Evolutionary conservation across 352 stramenopile species (phyloP).

Genomic region (Globisporangium okanoganense): DNA sequence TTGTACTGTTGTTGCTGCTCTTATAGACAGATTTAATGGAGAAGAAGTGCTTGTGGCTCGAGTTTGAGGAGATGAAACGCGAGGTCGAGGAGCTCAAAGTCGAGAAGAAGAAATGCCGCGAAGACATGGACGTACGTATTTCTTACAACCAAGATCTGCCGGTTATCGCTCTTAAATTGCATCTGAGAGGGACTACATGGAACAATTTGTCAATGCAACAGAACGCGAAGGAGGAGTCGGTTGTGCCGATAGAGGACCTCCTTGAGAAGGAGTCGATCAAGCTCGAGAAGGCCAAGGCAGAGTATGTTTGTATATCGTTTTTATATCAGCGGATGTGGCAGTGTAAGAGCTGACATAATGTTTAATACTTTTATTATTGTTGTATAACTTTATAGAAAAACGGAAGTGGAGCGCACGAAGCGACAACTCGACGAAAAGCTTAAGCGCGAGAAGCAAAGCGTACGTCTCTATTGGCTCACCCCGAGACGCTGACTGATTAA

Average conservation of each 20-base stretch:
- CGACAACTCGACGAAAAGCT: conserved; percentile 56
- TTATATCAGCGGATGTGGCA: no score
- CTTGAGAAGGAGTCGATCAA: conserved; percentile 68
- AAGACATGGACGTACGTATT: conserved; percentile 56
- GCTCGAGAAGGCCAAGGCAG: conserved; percentile 50
- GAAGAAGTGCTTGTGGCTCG: conserved; percentile 84
- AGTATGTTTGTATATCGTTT: conserved; percentile 27
- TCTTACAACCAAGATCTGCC: no score
- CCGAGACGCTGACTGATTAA: no score
- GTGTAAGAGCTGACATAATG: no score
- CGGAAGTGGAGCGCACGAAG: conserved; percentile 42
- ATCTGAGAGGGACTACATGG: no score
- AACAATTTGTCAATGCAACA: conserved; percentile 14
- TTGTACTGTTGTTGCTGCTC: neutral
- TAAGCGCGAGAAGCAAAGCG: conserved; percentile 59
- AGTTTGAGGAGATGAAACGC: conserved; percentile 73
- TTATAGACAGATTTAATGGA: conserved; percentile 76
- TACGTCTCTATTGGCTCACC: neutral
- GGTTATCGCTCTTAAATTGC: no score
- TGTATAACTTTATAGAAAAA: conserved; percentile 37
- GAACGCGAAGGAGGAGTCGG: conserved; percentile 60
- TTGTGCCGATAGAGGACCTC: conserved; percentile 59
- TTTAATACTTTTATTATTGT: no score
- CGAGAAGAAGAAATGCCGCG: conserved; percentile 63
- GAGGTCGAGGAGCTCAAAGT: conserved; percentile 64